Percentiles rank a stretch among this genome's conserved stretches.
Evolutionary conservation across 371 early-diverging fungal species (phyloP).

Genomic region (Mucor mucedo): DNA sequence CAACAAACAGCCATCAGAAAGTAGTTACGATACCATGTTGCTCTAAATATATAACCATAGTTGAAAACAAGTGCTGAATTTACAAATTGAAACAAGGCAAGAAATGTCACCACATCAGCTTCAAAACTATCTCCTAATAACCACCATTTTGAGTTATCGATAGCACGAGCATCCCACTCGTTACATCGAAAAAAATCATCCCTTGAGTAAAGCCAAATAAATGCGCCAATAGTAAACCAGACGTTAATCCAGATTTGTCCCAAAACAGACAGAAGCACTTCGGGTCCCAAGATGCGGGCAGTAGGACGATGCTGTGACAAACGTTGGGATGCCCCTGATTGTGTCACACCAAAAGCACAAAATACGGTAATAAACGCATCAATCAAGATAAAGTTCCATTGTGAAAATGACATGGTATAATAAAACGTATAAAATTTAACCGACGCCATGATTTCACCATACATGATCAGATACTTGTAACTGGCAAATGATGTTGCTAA

Average conservation of each 20-base stretch:
- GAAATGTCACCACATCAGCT: conserved; percentile 59
- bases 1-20: conserved; percentile 60
- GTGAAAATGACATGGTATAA: conserved; percentile 51
- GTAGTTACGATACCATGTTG: conserved; percentile 65
- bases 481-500: conserved; percentile 76
- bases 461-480: conserved; percentile 78
- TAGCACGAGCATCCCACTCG: conserved; percentile 69
- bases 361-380: conserved; percentile 73
- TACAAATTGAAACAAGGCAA: conserved; percentile 65
- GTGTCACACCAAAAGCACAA: conserved; percentile 70
- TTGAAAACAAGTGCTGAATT: conserved; percentile 68
- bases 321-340: conserved; percentile 56
- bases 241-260: conserved; percentile 72
- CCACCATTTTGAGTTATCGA: conserved; percentile 77
- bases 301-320: conserved; percentile 72
- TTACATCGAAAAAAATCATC: conserved; percentile 72
- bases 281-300: conserved; percentile 70
- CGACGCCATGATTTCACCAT: conserved; percentile 74
- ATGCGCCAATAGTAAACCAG: conserved; percentile 55
- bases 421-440: conserved; percentile 63
- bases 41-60: conserved; percentile 68
- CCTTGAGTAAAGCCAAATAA: conserved; percentile 59
- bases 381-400: conserved; percentile 74
- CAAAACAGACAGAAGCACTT: conserved; percentile 68
- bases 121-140: conserved; percentile 82